Base-by-base conservation (phyloP, 2,329 filamentous ascomycete genomes). In the Fusarium succisae region DNA sequence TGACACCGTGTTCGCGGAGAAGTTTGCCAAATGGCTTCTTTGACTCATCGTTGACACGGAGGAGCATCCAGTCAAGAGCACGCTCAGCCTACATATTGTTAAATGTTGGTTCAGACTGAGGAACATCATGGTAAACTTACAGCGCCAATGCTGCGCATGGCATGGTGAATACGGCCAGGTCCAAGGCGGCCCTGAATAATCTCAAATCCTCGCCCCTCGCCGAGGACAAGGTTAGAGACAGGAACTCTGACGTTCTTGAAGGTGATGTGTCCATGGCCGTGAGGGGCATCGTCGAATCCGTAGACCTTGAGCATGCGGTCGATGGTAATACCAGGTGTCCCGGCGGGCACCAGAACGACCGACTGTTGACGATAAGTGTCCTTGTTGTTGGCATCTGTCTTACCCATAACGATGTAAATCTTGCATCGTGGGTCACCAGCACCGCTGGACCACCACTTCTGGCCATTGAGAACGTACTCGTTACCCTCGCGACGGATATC, bases 381-480 rank as follows among this genome's bases (percentile, higher is more conserved):
- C 73, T 88, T 84, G 86, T 97, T 93, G 76, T 86, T 86, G 55
- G 93, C 87, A 80, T 97, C 93, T 18, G 90, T 93, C 88, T 98
- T 98, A 84, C 94, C 96, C 93, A 99, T 98, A 78, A 98, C 95
- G 71, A 99, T 92, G 86, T 98, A 98, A 82, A 99, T 87, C 83
- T 93, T 89, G 88, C 96, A 99, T 78, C 96, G 90, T 66, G 93
- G 93, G 84, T 99, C 96, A 66, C 96, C 96, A 24, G 95, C 95
- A 75, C 96, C 96, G 73, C 94, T 97, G 35, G 94, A 97, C 96
- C 96, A 99, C 96, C 96, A 99, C 94, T 99, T 99, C 90, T 96
- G 78, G 65, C 96, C 96, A 80, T 98, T 98, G 61, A 99, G 88
- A 24, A 98, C 91, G 81, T 96, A 98, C 78, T 96, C 91, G 79